Percentiles rank a stretch among this genome's conserved stretches.
phyloP scores from a whole-genome alignment of 805 yeast genomes.

The Grigorovia transvaalensis region DNA sequence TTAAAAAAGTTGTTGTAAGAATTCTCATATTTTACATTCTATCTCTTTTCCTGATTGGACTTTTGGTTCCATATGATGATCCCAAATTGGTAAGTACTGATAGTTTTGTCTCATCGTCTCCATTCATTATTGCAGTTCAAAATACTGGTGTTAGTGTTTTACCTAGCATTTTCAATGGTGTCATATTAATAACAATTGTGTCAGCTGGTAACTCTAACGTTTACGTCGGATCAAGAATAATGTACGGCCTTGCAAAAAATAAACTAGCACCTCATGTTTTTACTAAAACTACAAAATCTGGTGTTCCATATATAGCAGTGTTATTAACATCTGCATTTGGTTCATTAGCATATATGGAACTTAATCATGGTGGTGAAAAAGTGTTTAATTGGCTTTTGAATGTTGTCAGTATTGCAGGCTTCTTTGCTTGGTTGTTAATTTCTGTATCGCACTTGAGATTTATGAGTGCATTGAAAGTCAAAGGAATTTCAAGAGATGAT shows the following conservation, averaged over 20 bases:
- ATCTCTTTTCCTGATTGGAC: constrained; percentile 53
- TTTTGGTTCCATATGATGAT: constrained; percentile 56
- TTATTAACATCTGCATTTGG: constrained; percentile 48
- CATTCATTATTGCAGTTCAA: constrained; percentile 56
- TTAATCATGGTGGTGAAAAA: constrained; percentile 38
- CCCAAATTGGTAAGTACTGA: constrained; percentile 31
- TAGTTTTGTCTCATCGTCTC: constrained; percentile 43
- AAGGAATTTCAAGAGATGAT: constrained; percentile 51
- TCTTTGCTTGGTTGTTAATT: constrained; percentile 59
- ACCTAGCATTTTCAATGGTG: constrained; percentile 59
- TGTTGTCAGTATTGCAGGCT: constrained; percentile 63
- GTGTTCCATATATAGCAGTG: constrained; percentile 51
- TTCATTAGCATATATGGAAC: constrained; percentile 44
- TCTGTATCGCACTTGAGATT: constrained; percentile 53
- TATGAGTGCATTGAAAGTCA: constrained; percentile 46
- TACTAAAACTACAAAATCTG: constrained; percentile 36
- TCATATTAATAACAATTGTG: constrained; percentile 47
- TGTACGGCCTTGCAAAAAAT: constrained; percentile 48
- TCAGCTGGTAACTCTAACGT: constrained; percentile 71
- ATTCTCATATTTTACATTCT: constrained; percentile 51
- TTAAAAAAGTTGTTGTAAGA: constrained; percentile 52
- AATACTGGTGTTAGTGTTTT: constrained; percentile 53
- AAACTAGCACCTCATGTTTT: constrained; percentile 45
- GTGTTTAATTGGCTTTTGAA: constrained; percentile 62
- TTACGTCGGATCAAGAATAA: constrained; percentile 54